A percentile compares a stretch with the other conserved stretches of the same genome.
Conservation (phyloP, 371 early-diverging fungal species). For the Choanephora cucurbitarum region DNA sequence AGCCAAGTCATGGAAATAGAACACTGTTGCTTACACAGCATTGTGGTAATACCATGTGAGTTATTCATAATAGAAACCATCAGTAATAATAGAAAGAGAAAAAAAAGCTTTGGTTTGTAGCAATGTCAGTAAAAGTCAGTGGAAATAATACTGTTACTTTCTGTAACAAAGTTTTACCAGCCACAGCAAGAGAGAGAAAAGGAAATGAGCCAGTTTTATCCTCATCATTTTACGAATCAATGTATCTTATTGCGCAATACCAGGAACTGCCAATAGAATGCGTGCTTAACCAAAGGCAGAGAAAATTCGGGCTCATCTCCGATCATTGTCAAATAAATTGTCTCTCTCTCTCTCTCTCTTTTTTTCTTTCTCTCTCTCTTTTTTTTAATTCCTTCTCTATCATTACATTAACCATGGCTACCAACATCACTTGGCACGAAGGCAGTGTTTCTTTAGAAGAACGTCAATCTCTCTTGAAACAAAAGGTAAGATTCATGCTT, state of each 20-base stretch:
- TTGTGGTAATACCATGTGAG: too few species aligned
- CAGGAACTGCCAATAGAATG: conserved; percentile 26
- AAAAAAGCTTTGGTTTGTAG: too few species aligned
- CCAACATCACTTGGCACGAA: conserved; percentile 92
- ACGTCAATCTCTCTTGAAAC: conserved; percentile 70
- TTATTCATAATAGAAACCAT: too few species aligned
- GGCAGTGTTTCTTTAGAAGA: conserved; percentile 77
- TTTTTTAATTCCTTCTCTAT: background rate
- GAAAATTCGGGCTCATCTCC: conserved; percentile 9
- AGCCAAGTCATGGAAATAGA: too few species aligned
- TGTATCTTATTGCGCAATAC: conserved; percentile 25
- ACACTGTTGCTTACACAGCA: too few species aligned
- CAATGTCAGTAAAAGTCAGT: too few species aligned
- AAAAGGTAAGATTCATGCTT: conserved; percentile 59
- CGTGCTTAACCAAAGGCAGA: background rate
- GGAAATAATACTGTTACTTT: too few species aligned
- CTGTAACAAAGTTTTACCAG: too few species aligned
- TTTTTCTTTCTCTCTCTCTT: conserved; percentile 3
- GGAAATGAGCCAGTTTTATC: background rate
- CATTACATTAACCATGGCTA: conserved; percentile 42
- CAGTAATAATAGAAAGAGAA: too few species aligned
- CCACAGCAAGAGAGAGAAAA: too few species aligned
- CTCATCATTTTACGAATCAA: conserved; percentile 10
- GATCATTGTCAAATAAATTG: background rate
- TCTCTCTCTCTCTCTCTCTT: too few species aligned